Evolutionary conservation across 257 asterid genomes (phyloP).

Genomic region (Fraxinus quadrangulata): DNA sequence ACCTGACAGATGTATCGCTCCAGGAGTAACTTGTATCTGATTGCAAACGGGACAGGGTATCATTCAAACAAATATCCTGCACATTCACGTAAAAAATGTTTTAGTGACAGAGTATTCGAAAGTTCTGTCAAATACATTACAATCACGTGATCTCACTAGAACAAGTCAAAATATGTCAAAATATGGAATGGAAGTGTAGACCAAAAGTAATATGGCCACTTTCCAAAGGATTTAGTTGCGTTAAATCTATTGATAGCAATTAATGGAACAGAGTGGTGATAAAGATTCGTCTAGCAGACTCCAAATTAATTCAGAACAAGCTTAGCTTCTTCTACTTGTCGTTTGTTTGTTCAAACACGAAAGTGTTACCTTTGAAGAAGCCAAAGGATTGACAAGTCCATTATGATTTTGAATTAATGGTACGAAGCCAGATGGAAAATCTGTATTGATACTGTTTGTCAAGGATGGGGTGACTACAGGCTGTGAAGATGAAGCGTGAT

Average conservation of each 20-base stretch:
- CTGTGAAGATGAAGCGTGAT: constrained; percentile 45
- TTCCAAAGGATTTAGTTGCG: too few species aligned
- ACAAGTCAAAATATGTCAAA: neutral
- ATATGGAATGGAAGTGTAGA: neutral
- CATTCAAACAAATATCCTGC: constrained; percentile 81
- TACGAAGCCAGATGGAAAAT: constrained; percentile 40
- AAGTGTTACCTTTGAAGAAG: constrained; percentile 56
- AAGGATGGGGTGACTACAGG: constrained; percentile 43
- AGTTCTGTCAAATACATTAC: neutral
- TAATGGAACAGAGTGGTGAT: too few species aligned
- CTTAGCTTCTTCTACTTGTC: too few species aligned
- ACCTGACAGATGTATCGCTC: constrained; percentile 65
- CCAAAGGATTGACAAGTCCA: constrained; percentile 62
- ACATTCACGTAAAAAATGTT: neutral
- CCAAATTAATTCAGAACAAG: too few species aligned
- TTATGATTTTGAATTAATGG: constrained; percentile 55
- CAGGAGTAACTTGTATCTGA: constrained; percentile 70
- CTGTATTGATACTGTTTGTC: constrained; percentile 33
- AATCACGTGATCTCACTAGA: neutral
- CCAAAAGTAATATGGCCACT: neutral
- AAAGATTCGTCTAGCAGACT: too few species aligned
- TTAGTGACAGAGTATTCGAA: neutral
- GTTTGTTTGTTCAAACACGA: neutral
- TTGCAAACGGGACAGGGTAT: constrained; percentile 61
- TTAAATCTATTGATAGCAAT: too few species aligned